phyloP scores from a whole-genome alignment of 768 basidiomycete species.

The Trametes gibbosa region DNA sequence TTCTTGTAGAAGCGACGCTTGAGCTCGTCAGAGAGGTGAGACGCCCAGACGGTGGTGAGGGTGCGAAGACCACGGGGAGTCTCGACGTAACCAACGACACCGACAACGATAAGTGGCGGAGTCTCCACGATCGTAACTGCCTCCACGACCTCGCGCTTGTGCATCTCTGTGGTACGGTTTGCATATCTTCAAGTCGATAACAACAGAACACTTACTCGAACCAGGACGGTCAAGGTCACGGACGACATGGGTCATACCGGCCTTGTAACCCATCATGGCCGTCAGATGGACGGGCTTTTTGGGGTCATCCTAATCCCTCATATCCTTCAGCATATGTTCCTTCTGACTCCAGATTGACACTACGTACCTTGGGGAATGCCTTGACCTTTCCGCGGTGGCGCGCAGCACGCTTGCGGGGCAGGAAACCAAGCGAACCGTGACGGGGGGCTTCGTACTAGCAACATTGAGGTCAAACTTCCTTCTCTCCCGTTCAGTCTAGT shows the following conservation, averaged over 20 bases:
- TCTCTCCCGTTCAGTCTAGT: not conserved
- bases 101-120: conserved; percentile 93
- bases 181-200: not conserved
- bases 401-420: conserved; percentile 94
- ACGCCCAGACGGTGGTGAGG: conserved; percentile 98
- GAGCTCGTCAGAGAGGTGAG: conserved; percentile 95
- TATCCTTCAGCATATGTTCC: not conserved
- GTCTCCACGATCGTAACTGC: conserved; percentile 95
- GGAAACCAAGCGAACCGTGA: conserved; percentile 96
- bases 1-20: conserved; percentile 99
- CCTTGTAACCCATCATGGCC: conserved; percentile 99
- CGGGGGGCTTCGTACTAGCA: conserved; percentile 94
- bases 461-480: conserved; percentile 20
- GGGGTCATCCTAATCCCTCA: conserved; percentile 81
- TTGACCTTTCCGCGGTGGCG: conserved; percentile 99
- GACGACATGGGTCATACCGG: conserved; percentile 99
- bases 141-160: conserved; percentile 99
- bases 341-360: not conserved
- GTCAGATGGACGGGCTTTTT: conserved; percentile 99
- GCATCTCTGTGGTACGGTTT: conserved; percentile 74
- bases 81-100: conserved; percentile 99
- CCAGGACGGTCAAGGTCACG: conserved; percentile 99
- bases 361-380: conserved; percentile 92
- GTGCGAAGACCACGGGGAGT: conserved; percentile 98
- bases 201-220: conserved; percentile 73